These are phyloP conservation scores for Microbotryomycetes sp. DNA, from an alignment of 1,284 basidiomycete genomes.

Conservation along the genomic window DNA sequence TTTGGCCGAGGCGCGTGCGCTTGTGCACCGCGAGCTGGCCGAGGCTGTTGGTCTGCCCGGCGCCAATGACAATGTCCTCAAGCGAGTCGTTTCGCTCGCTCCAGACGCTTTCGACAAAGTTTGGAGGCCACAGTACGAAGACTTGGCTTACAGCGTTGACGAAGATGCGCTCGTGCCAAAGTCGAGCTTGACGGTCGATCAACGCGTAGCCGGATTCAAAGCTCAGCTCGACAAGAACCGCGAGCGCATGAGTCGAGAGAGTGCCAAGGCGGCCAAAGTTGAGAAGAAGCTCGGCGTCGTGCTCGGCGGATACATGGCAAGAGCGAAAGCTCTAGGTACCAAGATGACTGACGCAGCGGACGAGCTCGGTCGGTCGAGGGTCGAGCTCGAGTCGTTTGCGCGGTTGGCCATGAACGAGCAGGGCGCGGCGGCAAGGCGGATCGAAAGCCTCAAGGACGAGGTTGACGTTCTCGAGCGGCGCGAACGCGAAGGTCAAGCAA, in stretches of 20 bases:
- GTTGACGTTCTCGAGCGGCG: slow-evolving; percentile 67
- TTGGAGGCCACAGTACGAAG: slow-evolving; percentile 60
- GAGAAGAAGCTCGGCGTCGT: slow-evolving; percentile 87
- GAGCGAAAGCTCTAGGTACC: slow-evolving; percentile 62
- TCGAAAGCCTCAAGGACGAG: slow-evolving; percentile 70
- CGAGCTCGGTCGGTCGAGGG: slow-evolving; percentile 57
- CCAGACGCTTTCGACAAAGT: slow-evolving; percentile 47
- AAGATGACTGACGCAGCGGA: slow-evolving; percentile 61
- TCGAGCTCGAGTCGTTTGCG: slow-evolving; percentile 70
- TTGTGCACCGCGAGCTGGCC: slow-evolving; percentile 75
- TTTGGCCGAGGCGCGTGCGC: slow-evolving; percentile 61
- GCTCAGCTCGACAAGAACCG: slow-evolving; percentile 57
- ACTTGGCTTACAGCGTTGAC: slow-evolving; percentile 49
- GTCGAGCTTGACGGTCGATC: slow-evolving; percentile 50
- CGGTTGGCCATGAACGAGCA: slow-evolving; percentile 63
- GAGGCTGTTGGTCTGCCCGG: slow-evolving; percentile 72
- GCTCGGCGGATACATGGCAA: slow-evolving; percentile 82
- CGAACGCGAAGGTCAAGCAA: slow-evolving; percentile 66
- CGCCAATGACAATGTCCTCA: slow-evolving; percentile 68
- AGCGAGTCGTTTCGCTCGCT: slow-evolving; percentile 52
- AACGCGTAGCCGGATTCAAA: slow-evolving; percentile 59
- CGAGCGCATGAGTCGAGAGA: slow-evolving; percentile 73
- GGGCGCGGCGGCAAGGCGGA: slow-evolving; percentile 63
- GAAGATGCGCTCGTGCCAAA: slow-evolving; percentile 65
- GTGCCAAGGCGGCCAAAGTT: slow-evolving; percentile 68